Evolutionary conservation across 2,329 filamentous ascomycete species (phyloP), one percentile per base, ranked within the genome.

Genomic region (Exophiala aquamarina): DNA sequence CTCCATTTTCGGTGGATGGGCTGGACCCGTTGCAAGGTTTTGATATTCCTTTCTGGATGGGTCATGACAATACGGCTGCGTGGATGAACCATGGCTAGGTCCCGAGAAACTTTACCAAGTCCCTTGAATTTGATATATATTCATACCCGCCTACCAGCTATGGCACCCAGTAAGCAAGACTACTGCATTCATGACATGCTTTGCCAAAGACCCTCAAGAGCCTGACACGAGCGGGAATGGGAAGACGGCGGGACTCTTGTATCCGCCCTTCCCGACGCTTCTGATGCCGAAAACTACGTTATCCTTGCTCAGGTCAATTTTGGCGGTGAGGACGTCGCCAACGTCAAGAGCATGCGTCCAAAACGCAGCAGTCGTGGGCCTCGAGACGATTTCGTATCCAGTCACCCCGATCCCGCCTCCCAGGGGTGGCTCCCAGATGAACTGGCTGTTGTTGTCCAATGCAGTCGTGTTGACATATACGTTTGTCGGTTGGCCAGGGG

Each of bases 221-320:
- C 32, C n/a, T 14, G 32, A n/a, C 18, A 17, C 29, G 13, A 43
- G 10, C 10, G 71, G 67, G 47, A 72, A 65, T 3, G 71, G 71
- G 56, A 70, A 73, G 2, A 69, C 67, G 41, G 72, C 74, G 3
- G 73, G 73, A 58, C 72, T 75, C 63, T 70, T 76, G 46, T 70
- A 73, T n/a, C 76, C 76, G 59, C 76, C 73, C 49, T 55, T 66
- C 0, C 74, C 74, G 3, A 77, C 73, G 15, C 75, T 68, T 52
- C 78, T 65, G 0, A 82, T 68, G 0, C 79, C 78, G 63, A 82
- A 80, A 18, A 78, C 71, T 10, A 78, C 74, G 63, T 80, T 78
- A 51, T 83, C 79, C 63, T 81, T 81, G 45, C 72, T 76, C 52
- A 81, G 58, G 2, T 69, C 60, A 13, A 82, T 62, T 4, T 68